Base-by-base conservation (phyloP, 805 yeast species). In the Monosporozyma siamensis region DNA sequence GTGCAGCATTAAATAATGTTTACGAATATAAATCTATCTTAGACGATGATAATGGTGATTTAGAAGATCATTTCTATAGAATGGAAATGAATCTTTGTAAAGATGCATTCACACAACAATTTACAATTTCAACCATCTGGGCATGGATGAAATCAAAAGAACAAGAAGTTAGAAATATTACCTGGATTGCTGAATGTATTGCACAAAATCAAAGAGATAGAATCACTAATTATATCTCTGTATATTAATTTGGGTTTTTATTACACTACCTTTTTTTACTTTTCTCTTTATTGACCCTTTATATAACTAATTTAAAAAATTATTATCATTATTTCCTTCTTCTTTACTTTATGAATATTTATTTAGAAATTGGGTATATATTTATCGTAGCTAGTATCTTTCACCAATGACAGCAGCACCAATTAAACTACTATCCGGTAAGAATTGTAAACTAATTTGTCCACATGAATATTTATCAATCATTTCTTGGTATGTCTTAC, bases 181-280 rank as follows among this genome's bases (percentile, higher is more conserved):
- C 97, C n/a, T 92, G 99, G 99, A 90, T 92, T 44, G 95, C 97
- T 39, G 99, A 92, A 69, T 92, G 99, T 71, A 92, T 92, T 68
- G 96, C 97, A 25, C 98, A 94, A 65, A 89, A 88, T 62, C 99
- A 92, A 72, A 86, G 88, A 69, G 94, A 86, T 60, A 78, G 96
- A 64, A 86, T 92, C 51, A 80, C 82, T 55, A 86, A 85, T 63
- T 94, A 88, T 63, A 88, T 94, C 47, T 71, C 94, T 35, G 96
- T 90, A 32, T 87, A 80, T 54, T 88, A 68, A 55, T 9, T 5
- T 14, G 6, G 6, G 15, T 6, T 6, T 10, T 14, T 14, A n/a
- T 15, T n/a, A n/a, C 11, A 11, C 11, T 8, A 27, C 12, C 15
- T 11, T 27, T 12, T 12, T 27, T 27, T 27, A 11, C 5, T 12